A percentile compares a stretch with the other conserved stretches of the same genome.
phyloP scores from a whole-genome alignment of 805 yeast genomes.

The Candida patagonica region DNA sequence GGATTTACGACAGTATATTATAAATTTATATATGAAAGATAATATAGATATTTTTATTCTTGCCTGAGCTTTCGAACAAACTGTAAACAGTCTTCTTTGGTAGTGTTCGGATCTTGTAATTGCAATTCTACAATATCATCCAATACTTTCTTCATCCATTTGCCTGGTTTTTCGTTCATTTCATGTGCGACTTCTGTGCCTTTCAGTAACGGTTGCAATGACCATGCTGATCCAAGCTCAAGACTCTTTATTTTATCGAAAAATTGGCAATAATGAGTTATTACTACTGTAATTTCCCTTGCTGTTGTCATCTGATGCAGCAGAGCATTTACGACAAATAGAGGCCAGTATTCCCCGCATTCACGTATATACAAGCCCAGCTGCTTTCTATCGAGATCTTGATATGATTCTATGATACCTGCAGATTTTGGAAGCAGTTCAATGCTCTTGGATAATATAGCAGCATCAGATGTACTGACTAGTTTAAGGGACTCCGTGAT shows the following conservation, averaged over 20 bases:
- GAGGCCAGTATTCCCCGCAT: constrained; percentile 45
- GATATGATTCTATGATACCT: constrained; percentile 5
- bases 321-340: constrained; percentile 31
- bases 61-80: background rate
- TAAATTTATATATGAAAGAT: background rate
- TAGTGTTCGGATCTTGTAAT: constrained; percentile 55
- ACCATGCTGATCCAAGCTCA: constrained; percentile 36
- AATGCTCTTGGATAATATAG: constrained; percentile 32
- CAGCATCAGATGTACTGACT: constrained; percentile 33
- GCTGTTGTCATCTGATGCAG: constrained; percentile 29
- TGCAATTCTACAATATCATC: constrained; percentile 63
- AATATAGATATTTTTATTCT: background rate
- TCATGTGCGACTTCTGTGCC: constrained; percentile 52
- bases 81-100: constrained; percentile 43
- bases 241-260: constrained; percentile 24
- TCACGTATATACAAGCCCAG: constrained; percentile 51
- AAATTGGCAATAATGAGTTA: constrained; percentile 14
- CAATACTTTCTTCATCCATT: constrained; percentile 63
- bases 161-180: constrained; percentile 64
- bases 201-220: constrained; percentile 53
- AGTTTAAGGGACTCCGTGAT: background rate
- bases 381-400: constrained; percentile 33
- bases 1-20: background rate
- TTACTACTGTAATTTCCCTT: constrained; percentile 18
- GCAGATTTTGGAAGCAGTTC: constrained; percentile 17